A percentile compares a stretch with the other conserved stretches of the same genome.
phyloP scores from a whole-genome alignment of 2,329 filamentous ascomycete species.

The Aspergillus piperis region DNA sequence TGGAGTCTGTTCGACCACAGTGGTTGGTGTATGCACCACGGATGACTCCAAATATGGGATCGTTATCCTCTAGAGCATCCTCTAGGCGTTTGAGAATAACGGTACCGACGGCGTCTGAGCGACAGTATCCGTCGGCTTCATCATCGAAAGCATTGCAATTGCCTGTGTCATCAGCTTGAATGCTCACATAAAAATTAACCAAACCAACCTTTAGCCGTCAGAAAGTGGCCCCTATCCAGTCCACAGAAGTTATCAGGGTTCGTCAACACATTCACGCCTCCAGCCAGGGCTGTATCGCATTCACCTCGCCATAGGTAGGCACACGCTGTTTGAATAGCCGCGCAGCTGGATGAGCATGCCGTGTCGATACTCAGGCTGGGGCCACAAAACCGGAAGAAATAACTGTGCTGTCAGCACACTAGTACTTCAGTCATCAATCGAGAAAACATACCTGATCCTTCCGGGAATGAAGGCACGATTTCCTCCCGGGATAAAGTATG shows the following conservation, averaged over 20 bases:
- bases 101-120: constrained; percentile 73
- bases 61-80: constrained; percentile 74
- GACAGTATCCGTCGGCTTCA: constrained; percentile 78
- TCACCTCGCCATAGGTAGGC: constrained; percentile 73
- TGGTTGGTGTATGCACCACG: constrained; percentile 77
- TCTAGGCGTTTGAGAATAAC: constrained; percentile 78
- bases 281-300: constrained; percentile 77
- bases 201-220: constrained; percentile 50
- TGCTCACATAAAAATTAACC: no score
- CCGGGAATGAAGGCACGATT: constrained; percentile 51
- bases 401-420: constrained; percentile 35
- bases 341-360: constrained; percentile 74
- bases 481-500: constrained; percentile 67
- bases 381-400: constrained; percentile 75
- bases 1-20: constrained; percentile 76
- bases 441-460: constrained; percentile 25
- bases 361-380: constrained; percentile 74
- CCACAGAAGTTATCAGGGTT: constrained; percentile 80
- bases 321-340: constrained; percentile 71
- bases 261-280: constrained; percentile 73
- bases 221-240: constrained; percentile 73
- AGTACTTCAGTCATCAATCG: constrained; percentile 17
- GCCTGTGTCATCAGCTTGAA: constrained; percentile 50
- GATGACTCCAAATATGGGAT: constrained; percentile 70
- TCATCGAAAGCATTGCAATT: constrained; percentile 81